phyloP scores from a whole-genome alignment of 2,329 filamentous ascomycete species.

The Pseudocercospora macadamiae region DNA sequence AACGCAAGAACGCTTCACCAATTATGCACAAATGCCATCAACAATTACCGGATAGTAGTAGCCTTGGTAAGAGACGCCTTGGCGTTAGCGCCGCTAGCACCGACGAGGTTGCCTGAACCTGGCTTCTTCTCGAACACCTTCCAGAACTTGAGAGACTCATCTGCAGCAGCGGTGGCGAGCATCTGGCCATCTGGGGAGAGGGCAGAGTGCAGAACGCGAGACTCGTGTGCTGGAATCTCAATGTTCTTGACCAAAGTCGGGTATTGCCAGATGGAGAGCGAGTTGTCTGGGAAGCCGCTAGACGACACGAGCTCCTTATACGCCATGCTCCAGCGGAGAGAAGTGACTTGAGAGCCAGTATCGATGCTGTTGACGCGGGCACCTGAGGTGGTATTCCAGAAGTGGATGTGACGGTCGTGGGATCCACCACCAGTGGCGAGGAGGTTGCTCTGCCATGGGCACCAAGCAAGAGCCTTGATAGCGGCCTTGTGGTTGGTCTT shows the following conservation, averaged over 20 bases:
- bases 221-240: conserved; percentile 97
- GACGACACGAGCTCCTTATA: conserved; percentile 98
- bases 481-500: conserved; percentile 99
- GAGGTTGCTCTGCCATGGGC: conserved; percentile 97
- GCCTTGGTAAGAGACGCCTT: conserved; percentile 84
- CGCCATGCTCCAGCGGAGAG: conserved; percentile 91
- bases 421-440: conserved; percentile 95
- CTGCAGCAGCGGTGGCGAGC: conserved; percentile 91
- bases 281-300: conserved; percentile 98
- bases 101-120: conserved; percentile 66
- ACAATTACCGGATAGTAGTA: conserved; percentile 65
- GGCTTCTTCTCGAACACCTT: conserved; percentile 99
- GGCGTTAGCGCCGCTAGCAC: conserved; percentile 69
- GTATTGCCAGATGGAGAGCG: conserved; percentile 98
- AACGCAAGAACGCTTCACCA: too few species aligned
- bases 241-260: conserved; percentile 95
- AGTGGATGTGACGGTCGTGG: conserved; percentile 97
- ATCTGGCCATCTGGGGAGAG: conserved; percentile 97
- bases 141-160: conserved; percentile 99
- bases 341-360: conserved; percentile 96
- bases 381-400: conserved; percentile 99
- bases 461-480: conserved; percentile 98
- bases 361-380: conserved; percentile 99
- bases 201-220: conserved; percentile 92
- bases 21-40: neutral